Evolutionary conservation across 2,329 filamentous ascomycete species (phyloP), one percentile per base, ranked within the genome.

Genomic region (Ceratocystiopsis brevicomis): DNA sequence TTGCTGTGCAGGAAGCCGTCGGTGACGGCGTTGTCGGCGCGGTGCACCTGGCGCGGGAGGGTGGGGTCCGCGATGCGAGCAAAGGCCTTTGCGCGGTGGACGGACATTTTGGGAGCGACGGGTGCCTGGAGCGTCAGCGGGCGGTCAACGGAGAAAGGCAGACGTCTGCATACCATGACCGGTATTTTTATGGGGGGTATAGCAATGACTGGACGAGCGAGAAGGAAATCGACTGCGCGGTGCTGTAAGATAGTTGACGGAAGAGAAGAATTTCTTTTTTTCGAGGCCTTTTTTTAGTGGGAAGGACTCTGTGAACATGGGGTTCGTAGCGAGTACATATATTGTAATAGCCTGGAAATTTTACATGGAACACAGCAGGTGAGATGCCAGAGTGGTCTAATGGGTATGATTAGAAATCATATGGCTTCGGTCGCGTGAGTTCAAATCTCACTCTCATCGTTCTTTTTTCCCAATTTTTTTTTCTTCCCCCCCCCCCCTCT

Each of bases 1-100:
- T 95, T 96, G 49, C 70, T 76, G 44, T 76, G 71, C 47, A 76
- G 64, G 60, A 88, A 87, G 47, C 57, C 49, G 56, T 76, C 69
- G 39, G 65, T 59, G 14, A 69, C 65, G 40, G 62, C 56, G 51
- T 70, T 67, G 52, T 68, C 61, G 40, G 62, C 55, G 42, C 68
- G 70, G 57, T 69, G 67, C 13, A 65, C 62, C 53, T 67, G 69
- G 55, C 65, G 61, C 41, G 71, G 67, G 18, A 67, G 58, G 48
- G 69, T 63, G 12, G 66, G 65, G 55, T 69, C 65, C 47, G 64
- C 61, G 39, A 71, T 57, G 52, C 69, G 67, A 47, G 66, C 64
- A 48, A 64, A 63, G 47, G 69, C 59, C 51, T 74, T 75, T 45
- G 64, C 63, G 48, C 67, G 63, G 48, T 45, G 46, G 47, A 5